Evolutionary conservation across 768 basidiomycete species (phyloP).

Genomic region (Agrocybe praecox): DNA sequence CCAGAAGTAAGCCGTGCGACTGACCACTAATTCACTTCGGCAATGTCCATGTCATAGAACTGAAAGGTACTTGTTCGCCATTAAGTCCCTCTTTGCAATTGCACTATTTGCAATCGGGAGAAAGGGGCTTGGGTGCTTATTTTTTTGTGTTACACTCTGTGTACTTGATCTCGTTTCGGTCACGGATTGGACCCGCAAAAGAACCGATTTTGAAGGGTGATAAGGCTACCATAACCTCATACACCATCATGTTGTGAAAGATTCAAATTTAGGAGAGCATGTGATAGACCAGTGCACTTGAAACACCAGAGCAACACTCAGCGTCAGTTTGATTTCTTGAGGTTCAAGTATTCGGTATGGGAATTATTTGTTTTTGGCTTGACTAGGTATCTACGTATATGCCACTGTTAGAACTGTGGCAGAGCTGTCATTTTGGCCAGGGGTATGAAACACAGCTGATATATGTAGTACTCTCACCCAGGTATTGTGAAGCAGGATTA

Average conservation of each 20-base stretch:
- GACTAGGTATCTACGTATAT: neutral
- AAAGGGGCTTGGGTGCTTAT: neutral
- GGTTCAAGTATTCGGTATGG: neutral
- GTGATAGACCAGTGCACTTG: neutral
- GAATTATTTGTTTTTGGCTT: neutral
- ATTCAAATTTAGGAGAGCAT: neutral
- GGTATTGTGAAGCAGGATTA: slow-evolving; percentile 10
- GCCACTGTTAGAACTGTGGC: slow-evolving; percentile 14
- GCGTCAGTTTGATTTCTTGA: neutral
- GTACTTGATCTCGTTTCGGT: too few species aligned
- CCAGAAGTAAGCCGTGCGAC: slow-evolving; percentile 11
- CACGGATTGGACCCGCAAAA: neutral
- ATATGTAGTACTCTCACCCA: slow-evolving; percentile 15
- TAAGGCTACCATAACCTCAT: neutral
- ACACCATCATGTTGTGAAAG: too few species aligned
- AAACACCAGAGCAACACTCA: neutral
- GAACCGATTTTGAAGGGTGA: neutral
- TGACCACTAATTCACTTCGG: slow-evolving; percentile 6
- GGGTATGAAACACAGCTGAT: slow-evolving; percentile 20
- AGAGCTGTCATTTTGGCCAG: slow-evolving; percentile 17
- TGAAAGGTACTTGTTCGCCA: neutral
- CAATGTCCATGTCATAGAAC: neutral
- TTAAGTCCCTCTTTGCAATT: neutral
- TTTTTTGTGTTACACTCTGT: neutral
- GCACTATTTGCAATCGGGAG: neutral